phyloP scores from a whole-genome alignment of 108 stramenopile genomes.

The Skeletonema potamos region DNA sequence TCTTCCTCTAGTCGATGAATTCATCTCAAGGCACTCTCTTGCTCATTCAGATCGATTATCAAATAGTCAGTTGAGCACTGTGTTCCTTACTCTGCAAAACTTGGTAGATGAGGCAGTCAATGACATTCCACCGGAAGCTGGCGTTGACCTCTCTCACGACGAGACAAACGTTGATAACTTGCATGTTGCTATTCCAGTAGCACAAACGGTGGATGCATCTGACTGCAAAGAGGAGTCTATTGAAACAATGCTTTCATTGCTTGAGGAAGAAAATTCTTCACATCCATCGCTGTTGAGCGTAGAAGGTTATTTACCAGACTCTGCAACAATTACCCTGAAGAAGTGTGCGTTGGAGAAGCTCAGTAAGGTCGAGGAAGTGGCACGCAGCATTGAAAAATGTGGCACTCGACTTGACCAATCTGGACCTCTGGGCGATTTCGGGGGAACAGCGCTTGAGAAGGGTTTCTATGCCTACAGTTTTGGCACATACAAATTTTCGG shows the following conservation, averaged over 20 bases:
- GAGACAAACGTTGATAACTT: slow-evolving; percentile 35
- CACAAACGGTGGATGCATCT: slow-evolving; percentile 40
- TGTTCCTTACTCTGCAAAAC: slow-evolving; percentile 49
- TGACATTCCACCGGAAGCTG: slow-evolving; percentile 41
- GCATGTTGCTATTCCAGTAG: slow-evolving; percentile 63
- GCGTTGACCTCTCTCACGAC: slow-evolving; percentile 13
- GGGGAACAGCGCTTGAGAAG: slow-evolving; percentile 49
- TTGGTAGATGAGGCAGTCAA: slow-evolving; percentile 39
- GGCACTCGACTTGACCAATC: slow-evolving; percentile 43
- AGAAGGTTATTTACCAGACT: slow-evolving; percentile 71
- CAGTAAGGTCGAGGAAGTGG: slow-evolving; percentile 57
- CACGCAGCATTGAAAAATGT: slow-evolving; percentile 53
- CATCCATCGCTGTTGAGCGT: slow-evolving; percentile 56
- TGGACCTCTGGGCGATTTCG: slow-evolving; percentile 7
- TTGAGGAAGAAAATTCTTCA: slow-evolving; percentile 58
- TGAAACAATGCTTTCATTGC: slow-evolving; percentile 77
- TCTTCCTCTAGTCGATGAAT: slow-evolving; percentile 72
- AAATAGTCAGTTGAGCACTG: slow-evolving; percentile 56
- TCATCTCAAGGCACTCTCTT: slow-evolving; percentile 70
- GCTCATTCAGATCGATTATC: slow-evolving; percentile 75
- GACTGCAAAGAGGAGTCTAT: slow-evolving; percentile 89
- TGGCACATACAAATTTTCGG: slow-evolving; percentile 73
- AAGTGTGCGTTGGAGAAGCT: slow-evolving; percentile 68
- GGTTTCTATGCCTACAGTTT: slow-evolving; percentile 73
- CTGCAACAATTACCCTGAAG: slow-evolving; percentile 67